Percentiles rank a stretch among this genome's conserved stretches.
These are phyloP conservation scores for Syzygium aqueum DNA, from an alignment of 345 rosid species.

Conservation along the genomic window DNA sequence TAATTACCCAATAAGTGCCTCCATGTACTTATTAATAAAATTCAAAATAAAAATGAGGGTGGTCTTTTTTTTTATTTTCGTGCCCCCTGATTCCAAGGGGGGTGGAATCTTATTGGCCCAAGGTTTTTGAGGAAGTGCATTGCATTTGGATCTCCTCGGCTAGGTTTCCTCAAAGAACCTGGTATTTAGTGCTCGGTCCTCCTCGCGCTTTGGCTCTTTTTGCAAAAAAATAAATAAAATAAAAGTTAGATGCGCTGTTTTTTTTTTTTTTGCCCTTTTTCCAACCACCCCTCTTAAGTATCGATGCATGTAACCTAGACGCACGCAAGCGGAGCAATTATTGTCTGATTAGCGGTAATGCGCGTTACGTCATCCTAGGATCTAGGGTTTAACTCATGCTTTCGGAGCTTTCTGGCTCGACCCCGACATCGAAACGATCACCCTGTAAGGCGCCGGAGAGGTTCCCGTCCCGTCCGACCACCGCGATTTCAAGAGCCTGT, in stretches of 20 bases:
- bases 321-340: background rate
- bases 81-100: background rate
- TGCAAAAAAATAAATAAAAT: background rate
- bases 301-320: background rate
- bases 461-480: background rate
- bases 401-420: background rate
- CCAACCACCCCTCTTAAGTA: background rate
- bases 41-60: background rate
- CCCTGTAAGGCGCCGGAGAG: background rate
- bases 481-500: background rate
- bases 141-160: background rate
- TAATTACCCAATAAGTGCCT: background rate
- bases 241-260: background rate
- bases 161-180: background rate
- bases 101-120: background rate
- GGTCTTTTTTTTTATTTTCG: rapidly evolving
- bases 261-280: background rate
- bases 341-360: background rate
- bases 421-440: background rate
- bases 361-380: background rate
- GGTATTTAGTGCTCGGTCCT: background rate
- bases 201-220: background rate
- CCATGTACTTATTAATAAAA: background rate
- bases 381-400: background rate
- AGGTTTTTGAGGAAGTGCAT: background rate